Conservation (phyloP, 2,329 filamentous ascomycete genomes). For the Setomelanomma holmii region DNA sequence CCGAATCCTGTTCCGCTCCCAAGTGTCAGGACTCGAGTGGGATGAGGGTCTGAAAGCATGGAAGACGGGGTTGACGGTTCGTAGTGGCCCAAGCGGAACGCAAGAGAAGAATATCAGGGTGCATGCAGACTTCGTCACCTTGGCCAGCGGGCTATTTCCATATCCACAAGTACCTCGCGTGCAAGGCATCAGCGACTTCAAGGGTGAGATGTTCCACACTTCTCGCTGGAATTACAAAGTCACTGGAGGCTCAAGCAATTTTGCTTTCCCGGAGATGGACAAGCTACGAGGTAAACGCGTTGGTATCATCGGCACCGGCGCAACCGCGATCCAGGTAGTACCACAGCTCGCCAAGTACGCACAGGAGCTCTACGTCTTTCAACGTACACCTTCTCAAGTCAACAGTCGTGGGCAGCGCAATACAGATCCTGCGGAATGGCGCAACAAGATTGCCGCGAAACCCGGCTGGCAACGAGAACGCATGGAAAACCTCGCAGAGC, state of each 20-base stretch:
- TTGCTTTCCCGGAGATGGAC: slow-evolving; percentile 31
- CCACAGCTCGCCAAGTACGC: slow-evolving; percentile 50
- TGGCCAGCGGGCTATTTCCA: slow-evolving; percentile 50
- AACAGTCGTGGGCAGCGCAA: slow-evolving; percentile 41
- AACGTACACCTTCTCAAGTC: slow-evolving; percentile 53
- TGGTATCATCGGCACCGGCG: slow-evolving; percentile 55
- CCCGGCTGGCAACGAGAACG: slow-evolving; percentile 59
- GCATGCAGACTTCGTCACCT: slow-evolving; percentile 46
- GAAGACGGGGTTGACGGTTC: slow-evolving; percentile 27
- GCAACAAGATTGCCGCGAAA: slow-evolving; percentile 35
- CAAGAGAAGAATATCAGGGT: slow-evolving; percentile 19
- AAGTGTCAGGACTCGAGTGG: slow-evolving; percentile 51
- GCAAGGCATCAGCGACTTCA: slow-evolving; percentile 47
- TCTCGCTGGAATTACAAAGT: slow-evolving; percentile 53
- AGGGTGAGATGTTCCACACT: slow-evolving; percentile 53
- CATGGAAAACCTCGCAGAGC: slow-evolving; percentile 50
- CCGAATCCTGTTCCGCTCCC: slow-evolving; percentile 54
- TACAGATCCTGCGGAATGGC: slow-evolving; percentile 55
- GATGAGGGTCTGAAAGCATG: slow-evolving; percentile 49
- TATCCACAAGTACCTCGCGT: slow-evolving; percentile 57
- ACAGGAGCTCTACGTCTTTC: slow-evolving; percentile 52
- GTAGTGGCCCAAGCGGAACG: slow-evolving; percentile 24
- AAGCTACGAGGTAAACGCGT: slow-evolving; percentile 50
- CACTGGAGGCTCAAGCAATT: slow-evolving; percentile 47
- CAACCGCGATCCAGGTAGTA: slow-evolving; percentile 52